phyloP scores from a whole-genome alignment of 768 basidiomycete genomes.

The Filobasidium floriforme region DNA sequence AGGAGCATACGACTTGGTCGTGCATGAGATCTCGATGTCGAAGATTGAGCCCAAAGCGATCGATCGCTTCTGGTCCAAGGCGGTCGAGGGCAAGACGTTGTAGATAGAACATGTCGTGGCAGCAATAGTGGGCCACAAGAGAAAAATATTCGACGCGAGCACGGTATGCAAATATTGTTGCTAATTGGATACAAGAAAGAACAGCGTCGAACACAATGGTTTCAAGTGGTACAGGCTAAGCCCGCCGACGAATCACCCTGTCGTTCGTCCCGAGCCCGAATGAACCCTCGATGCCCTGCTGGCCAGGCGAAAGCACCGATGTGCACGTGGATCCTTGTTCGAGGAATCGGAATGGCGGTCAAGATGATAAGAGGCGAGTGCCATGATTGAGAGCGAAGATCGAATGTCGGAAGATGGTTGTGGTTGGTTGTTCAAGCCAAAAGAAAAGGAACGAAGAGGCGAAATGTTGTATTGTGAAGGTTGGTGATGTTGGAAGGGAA shows the following conservation, averaged over 20 bases:
- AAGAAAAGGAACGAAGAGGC: neutral
- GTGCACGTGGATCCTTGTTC: conserved; percentile 11
- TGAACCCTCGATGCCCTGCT: conserved; percentile 8
- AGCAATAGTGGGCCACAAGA: neutral
- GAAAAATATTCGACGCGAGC: neutral
- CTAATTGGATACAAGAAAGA: neutral
- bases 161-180: conserved; percentile 1
- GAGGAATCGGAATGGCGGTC: neutral
- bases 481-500: neutral
- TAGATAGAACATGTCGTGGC: neutral
- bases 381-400: conserved; percentile 19
- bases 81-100: neutral
- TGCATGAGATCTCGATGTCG: neutral
- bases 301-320: conserved; percentile 8
- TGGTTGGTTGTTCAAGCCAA: neutral
- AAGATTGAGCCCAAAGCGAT: neutral
- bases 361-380: neutral
- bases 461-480: conserved; percentile 1
- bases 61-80: neutral
- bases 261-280: neutral
- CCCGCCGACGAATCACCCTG: neutral
- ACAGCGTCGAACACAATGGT: conserved; percentile 1
- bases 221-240: neutral
- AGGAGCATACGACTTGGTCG: conserved; percentile 13
- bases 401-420: conserved; percentile 14